Conservation (phyloP, 495 filamentous ascomycete genomes). For the Pseudoneurospora amorphoporcata region DNA sequence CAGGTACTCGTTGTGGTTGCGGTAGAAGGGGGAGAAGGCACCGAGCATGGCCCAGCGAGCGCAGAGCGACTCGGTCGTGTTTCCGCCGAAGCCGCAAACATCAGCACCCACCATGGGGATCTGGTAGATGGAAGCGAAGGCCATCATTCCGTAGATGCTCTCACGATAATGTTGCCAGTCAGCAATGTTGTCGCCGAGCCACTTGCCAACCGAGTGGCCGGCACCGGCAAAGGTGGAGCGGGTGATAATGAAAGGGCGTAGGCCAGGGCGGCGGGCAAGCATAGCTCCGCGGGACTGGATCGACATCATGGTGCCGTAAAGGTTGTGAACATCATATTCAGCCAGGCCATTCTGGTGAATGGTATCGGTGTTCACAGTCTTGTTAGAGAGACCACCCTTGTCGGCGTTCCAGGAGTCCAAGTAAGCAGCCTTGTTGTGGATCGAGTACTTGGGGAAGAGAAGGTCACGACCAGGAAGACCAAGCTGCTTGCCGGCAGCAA, state of each 20-base stretch:
- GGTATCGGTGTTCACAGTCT: conserved; percentile 65
- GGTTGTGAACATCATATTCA: conserved; percentile 75
- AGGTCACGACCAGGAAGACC: conserved; percentile 57
- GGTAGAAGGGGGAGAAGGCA: conserved; percentile 75
- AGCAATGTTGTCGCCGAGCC: conserved; percentile 77
- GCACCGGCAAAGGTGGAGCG: conserved; percentile 77
- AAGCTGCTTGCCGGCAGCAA: conserved; percentile 26
- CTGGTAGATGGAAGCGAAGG: conserved; percentile 74
- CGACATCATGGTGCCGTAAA: conserved; percentile 85
- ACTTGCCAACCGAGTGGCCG: conserved; percentile 69
- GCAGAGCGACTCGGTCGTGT: conserved; percentile 71
- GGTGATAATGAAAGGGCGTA: conserved; percentile 71
- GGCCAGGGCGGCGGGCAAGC: conserved; percentile 52
- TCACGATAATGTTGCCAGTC: conserved; percentile 63
- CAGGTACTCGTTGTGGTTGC: conserved; percentile 55
- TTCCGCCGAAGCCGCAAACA: conserved; percentile 64
- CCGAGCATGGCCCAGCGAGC: conserved; percentile 76
- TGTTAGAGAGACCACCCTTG: conserved; percentile 54
- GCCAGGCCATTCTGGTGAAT: conserved; percentile 60
- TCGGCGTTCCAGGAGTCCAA: conserved; percentile 35
- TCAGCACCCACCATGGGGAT: conserved; percentile 76
- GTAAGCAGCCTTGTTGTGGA: conserved; percentile 55
- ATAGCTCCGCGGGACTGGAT: conserved; percentile 55
- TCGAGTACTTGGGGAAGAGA: conserved; percentile 61
- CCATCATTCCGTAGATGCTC: conserved; percentile 57